Evolutionary conservation across 805 yeast genomes (phyloP), one percentile per base, ranked within the genome.

Genomic region (Wickerhamomyces silvicola): DNA sequence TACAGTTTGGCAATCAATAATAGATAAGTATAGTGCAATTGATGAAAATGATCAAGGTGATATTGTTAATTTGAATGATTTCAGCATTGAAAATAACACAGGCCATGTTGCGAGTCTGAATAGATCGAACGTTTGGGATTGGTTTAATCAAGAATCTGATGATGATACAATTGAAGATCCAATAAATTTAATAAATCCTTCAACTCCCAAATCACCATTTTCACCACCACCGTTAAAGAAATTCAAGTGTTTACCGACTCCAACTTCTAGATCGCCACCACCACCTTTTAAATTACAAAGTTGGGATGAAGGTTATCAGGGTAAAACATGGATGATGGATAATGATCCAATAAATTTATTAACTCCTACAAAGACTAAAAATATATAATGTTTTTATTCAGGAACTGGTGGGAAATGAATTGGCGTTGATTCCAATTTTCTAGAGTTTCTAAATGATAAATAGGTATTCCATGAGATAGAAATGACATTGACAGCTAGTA

Each of bases 381-480:
- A 9, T 17, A 11, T 29, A 15, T 9, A 22, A 8, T 9, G 8
- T 7, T 23, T 9, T 45, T 41, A 64, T 36, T 62, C 66, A 5
- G 60, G 62, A 11, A 60, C 55, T 15, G 68, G 68, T 4, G 68
- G 68, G 23, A 48, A 59, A 32, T 57, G 52, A 7, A 57, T 59
- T 4, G 64, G 62, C 3, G 35, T 22, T 17, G 45, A 38, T 6
- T 49, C 37, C 9, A 18, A 13, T 28, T 40, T 41, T 19, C 42
- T 39, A 29, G 75, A 65, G 42, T 82, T 86, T 35, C 66, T 64
- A 42, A 62, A 64, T 43, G 90, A 81, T 42, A 88, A 54, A 50
- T 69, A 85, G 18, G 90, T 75, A 53, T 87, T 87, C 96, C 96
- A 88, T 13, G 78, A 74, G 18, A 87, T 72, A 29, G 90, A 75